Base-by-base conservation (phyloP, 352 stramenopile species). In the Globisporangium rhizosaccharum region DNA sequence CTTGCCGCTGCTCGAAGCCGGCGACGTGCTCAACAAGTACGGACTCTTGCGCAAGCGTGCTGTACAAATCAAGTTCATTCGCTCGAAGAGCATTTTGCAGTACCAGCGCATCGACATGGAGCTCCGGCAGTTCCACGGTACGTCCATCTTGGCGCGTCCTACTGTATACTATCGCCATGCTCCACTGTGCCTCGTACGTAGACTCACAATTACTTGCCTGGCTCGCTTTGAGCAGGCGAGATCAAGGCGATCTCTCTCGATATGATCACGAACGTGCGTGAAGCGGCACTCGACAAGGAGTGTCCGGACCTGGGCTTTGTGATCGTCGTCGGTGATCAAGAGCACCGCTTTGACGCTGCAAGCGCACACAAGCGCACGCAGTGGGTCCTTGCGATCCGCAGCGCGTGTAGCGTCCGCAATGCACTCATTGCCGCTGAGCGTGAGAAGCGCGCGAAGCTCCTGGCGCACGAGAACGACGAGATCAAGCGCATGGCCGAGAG, bases 191-290 rank as follows among this genome's bases (percentile, higher is more conserved):
- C 9, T 36, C 9, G 2, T 53, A 11, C n/a, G 28, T 53, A 26
- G n/a, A 36, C 30, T 36, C 30, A 59, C 9, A n/a, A 23, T 20
- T 17, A 25, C 15, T 48, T 23, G 23, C 23, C 42, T 18, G 23
- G 42, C 42, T 20, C 42, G 15, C 14, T 25, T 48, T 20, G 23
- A 23, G 23, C 33, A 50, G 62, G 63, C 47, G 68, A 76, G 11
- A 67, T 87, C 53, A 86, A 90, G 57, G 79, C 78, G 45, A 84
- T 90, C 62, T 44, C 75, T n/a, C 63, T 90, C 17, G 81, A 90
- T 56, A 73, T 62, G 44, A 77, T 90, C 54, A 79, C 66, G 14
- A 67, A 77, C 36, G 76, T 90, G 14, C 68, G 75, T 28, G 69
- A 74, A 17, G 72, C 84, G 18, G 61, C 73, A 44, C 59, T 66